Base-by-base conservation (phyloP, 129 eudicot species). In the Deinandra increscens region DNA sequence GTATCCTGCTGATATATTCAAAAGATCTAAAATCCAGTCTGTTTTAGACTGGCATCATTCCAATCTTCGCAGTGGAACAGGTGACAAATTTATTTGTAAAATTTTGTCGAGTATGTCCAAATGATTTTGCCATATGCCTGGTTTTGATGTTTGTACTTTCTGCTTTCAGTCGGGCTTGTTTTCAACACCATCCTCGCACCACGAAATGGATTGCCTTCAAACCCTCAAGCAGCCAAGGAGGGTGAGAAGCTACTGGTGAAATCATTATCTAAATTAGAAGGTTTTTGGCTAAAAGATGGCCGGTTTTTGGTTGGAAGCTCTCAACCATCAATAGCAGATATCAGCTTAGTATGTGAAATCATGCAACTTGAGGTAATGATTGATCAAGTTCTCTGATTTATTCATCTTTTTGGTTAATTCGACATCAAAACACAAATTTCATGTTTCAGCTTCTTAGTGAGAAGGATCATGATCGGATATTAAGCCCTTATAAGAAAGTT, bases 21-120 rank as follows among this genome's bases (percentile, higher is more conserved):
- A 72, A 71, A 83, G 96, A 80, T 84, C 96, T 42, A 86, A 84
- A 75, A 79, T 88, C 74, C 78, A 91, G 65, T 86, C 98, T 3
- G 95, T 88, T 61, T 70, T 92, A 75, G 96, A 92, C 78, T 92
- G 98, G 98, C 98, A 92, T 75, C 98, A 88, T 82, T 73, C 85
- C 39, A 86, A 83, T 73, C 34, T 88, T 69, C 96, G 91, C 17
- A 72, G 77, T 11, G 96, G 98, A 65, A 36, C 95, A 85, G 85
- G 97, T 91, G 60, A 75, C 42, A 50, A 3, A 41, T 70, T 26
- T 42, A 23, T 55, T 38, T 8, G 33, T 56, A 42, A 4, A 15
- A 31, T 56, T 31, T n/a, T 43, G 18, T 43, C 11, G 9, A 38
- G 22, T 51, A 13, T 38, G 22, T 54, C 41, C 22, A 5, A 55